Base-by-base conservation (phyloP, 371 early-diverging fungal genomes). In the Choanephora cucurbitarum region DNA sequence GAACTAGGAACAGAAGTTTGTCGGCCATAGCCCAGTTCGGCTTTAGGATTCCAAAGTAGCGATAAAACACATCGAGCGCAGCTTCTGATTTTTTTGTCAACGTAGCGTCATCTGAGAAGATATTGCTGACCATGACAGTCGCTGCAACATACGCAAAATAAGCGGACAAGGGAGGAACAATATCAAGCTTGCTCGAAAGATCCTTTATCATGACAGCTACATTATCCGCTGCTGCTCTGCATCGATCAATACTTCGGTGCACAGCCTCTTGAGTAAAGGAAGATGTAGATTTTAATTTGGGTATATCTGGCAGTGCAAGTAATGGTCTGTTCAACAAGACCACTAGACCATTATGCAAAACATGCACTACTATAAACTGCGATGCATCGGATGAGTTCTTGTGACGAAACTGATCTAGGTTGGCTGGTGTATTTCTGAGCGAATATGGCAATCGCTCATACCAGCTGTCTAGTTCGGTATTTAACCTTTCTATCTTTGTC, bases 1-100 rank as follows among this genome's bases (percentile, higher is more conserved):
- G 75, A 23, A 75, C 70, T 61, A 80, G 73, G 28, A 77, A 79
- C 49, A 75, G 77, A 19, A 79, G 69, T 47, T 79, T 77, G 50
- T 81, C 81, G 3, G 81, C 75, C 75, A 81, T 78, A 0, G 81
- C 73, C 81, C 81, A 81, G 39, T 70, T 69, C 15, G 69, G 39
- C 43, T 73, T 70, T 64, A 81, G 77, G 3, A 58, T 47, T 62
- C 75, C 70, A 9, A 80, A 49, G 41, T 77, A 49, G 22, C 60
- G 64, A 52, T 76, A 76, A 37, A 73, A 72, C 11, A 72, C 67
- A n/a, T 58, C 70, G 22, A 81, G 49, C 22, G 71, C 69, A 4
- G 55, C 45, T 45, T 69, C 64, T 5, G 81, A 77, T 23, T 75
- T 71, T 19, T 67, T 39, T 2, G 69, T 69, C 13, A 71, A 67